A percentile compares a stretch with the other conserved stretches of the same genome.
Conservation (phyloP, 1,139 yeast genomes). For the Scheffersomyces titani region DNA sequence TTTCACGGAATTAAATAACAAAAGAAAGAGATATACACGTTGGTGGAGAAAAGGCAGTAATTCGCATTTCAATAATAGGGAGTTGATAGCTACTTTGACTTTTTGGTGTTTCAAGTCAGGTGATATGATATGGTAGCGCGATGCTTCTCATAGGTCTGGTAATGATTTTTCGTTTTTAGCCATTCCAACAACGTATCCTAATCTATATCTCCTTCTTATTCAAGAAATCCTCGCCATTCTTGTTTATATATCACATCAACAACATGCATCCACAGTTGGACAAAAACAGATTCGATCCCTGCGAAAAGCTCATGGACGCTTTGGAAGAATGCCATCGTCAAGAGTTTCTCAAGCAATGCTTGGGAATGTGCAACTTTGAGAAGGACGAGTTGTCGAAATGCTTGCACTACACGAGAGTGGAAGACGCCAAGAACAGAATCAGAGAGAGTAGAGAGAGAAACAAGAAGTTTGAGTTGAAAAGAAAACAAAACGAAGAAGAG, state of each 20-base stretch:
- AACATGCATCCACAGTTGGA: slow-evolving; percentile 52
- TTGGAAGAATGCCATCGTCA: slow-evolving; percentile 85
- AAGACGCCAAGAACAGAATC: slow-evolving; percentile 66
- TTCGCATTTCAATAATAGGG: neutral
- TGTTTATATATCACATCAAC: neutral
- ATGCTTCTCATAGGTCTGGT: neutral
- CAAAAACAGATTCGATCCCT: slow-evolving; percentile 51
- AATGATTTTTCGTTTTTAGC: neutral
- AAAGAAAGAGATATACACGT: neutral
- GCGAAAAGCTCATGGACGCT: slow-evolving; percentile 82
- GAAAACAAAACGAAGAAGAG: slow-evolving; percentile 71
- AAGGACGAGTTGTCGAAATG: slow-evolving; percentile 80
- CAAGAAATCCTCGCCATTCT: neutral
- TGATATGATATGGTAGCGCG: neutral
- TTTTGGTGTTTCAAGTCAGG: neutral
- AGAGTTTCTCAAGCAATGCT: slow-evolving; percentile 69
- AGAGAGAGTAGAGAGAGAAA: slow-evolving; percentile 57
- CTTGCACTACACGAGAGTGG: slow-evolving; percentile 73
- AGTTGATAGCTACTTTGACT: neutral
- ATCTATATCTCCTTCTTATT: neutral
- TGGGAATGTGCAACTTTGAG: slow-evolving; percentile 84
- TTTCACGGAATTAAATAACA: neutral
- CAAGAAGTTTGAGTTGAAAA: slow-evolving; percentile 52
- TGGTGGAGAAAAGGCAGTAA: neutral
- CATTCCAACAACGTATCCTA: neutral